Evolutionary conservation across 2,329 filamentous ascomycete genomes (phyloP), one percentile per base, ranked within the genome.

Genomic region (Nothopassalora personata): DNA sequence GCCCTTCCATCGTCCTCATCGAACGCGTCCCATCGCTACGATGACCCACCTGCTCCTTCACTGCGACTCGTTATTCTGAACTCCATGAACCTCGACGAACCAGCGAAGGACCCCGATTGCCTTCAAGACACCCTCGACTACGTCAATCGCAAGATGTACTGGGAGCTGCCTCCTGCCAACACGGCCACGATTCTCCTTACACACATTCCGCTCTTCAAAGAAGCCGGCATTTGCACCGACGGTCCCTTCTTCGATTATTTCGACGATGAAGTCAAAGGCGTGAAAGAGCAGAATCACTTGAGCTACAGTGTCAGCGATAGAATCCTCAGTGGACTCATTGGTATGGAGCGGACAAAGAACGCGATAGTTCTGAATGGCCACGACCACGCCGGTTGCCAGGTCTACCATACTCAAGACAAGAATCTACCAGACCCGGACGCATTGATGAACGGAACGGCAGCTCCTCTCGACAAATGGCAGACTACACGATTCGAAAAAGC

Each of bases 301-400:
- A 91, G 87, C 54, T 79, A 81, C 7, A 82, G 88, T 59, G 85
- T 88, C 4, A 91, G 86, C 67, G 73, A 74, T 3, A 82, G 81
- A 54, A 84, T 97, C n/a, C 76, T 97, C 1, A 86, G 95, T 73
- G 90, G 91, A 1, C 83, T 97, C 2, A 92, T 90, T 65, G 91
- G 91, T 10, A 85, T 94, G 74, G 89, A 80, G 68, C 84, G 82
- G 5, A 82, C 89, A 1, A 80, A 90, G 15, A 82, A 79, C 8
- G 92, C 93, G 0, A 76, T 97, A 5, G 86, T 99, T 28, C 76
- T 99, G 43, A 97, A 92, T 52, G 94, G 94, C 0, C 94, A 99
- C 72, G 94, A 99, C 70, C 94, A 99, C 73, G 90, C 89, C 66
- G 94, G 94, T 6, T 99, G 94, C 71, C 91, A 97, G 73, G 88